phyloP scores from a whole-genome alignment of 352 stramenopile genomes.

The Phytophthora cactorum region DNA sequence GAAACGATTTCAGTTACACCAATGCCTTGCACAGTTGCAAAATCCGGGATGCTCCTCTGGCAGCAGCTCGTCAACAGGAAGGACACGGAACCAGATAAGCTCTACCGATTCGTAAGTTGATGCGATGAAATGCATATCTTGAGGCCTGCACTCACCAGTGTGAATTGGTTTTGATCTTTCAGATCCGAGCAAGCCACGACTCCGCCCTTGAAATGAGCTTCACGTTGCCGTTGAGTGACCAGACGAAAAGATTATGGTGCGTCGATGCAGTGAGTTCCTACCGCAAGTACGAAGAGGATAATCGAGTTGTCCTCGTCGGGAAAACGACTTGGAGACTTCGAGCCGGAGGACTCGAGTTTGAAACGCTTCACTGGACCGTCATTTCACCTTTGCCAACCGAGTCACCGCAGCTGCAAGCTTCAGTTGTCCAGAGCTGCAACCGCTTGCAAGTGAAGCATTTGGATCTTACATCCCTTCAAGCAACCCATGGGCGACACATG shows the following conservation, averaged over 20 bases:
- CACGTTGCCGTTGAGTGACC: constrained; percentile 13
- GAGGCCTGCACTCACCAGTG: neutral
- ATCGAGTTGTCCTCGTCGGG: constrained; percentile 19
- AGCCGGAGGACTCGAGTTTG: constrained; percentile 2
- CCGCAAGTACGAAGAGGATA: constrained; percentile 13
- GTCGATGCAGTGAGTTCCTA: constrained; percentile 21
- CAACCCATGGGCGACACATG: neutral
- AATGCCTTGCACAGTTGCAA: constrained; percentile 3
- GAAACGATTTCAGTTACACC: constrained; percentile 26
- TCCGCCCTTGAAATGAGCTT: constrained; percentile 20
- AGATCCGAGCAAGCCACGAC: constrained; percentile 8
- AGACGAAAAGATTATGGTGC: constrained; percentile 1
- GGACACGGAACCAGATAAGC: constrained; percentile 12
- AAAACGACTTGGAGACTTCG: constrained; percentile 19
- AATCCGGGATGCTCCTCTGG: constrained; percentile 12
- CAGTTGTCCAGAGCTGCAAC: neutral
- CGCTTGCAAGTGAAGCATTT: neutral
- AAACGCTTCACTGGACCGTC: constrained; percentile 24
- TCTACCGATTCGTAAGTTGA: constrained; percentile 22
- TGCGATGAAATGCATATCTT: no score
- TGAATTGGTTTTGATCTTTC: neutral
- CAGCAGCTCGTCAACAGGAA: constrained; percentile 17
- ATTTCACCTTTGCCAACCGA: constrained; percentile 9
- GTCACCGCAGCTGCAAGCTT: neutral
- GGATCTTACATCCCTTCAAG: constrained; percentile 6